These are phyloP conservation scores for Gossypium longicalyx DNA, from an alignment of 345 rosid species.

Conservation along the genomic window DNA sequence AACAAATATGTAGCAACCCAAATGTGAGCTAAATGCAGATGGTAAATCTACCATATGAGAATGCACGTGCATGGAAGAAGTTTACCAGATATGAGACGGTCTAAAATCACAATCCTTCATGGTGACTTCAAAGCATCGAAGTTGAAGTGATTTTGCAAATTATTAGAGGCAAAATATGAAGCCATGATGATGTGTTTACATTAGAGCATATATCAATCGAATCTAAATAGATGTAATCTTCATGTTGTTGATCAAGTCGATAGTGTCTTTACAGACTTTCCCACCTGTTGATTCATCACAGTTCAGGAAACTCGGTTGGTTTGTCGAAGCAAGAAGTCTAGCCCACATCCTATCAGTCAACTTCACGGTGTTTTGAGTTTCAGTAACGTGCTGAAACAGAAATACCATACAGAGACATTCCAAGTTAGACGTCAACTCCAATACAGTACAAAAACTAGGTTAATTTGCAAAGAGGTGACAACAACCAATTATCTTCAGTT, in stretches of 20 bases:
- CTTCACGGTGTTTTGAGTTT: constrained; percentile 65
- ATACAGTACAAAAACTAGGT: constrained; percentile 1
- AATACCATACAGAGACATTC: constrained; percentile 15
- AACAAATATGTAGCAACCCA: not conserved
- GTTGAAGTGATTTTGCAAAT: not conserved
- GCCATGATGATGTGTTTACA: not conserved
- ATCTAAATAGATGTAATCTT: constrained; percentile 32
- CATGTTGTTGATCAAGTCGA: constrained; percentile 38
- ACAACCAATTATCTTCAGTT: not conserved
- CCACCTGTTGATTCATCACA: constrained; percentile 30
- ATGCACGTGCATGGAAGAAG: not conserved
- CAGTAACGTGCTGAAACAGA: constrained; percentile 73
- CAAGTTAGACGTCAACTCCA: constrained; percentile 11
- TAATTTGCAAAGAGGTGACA: not conserved
- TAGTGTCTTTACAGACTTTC: constrained; percentile 26
- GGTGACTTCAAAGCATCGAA: not conserved
- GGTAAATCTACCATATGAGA: not conserved
- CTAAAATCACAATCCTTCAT: not conserved
- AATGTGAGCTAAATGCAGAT: not conserved
- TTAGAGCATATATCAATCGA: not conserved
- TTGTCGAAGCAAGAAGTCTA: constrained; percentile 89
- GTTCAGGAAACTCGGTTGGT: constrained; percentile 81
- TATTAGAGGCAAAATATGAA: not conserved
- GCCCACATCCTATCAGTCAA: constrained; percentile 97
- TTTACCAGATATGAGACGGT: not conserved